Evolutionary conservation across 345 rosid genomes (phyloP), one percentile per base, ranked within the genome.

Genomic region (Abelmoschus esculentus): DNA sequence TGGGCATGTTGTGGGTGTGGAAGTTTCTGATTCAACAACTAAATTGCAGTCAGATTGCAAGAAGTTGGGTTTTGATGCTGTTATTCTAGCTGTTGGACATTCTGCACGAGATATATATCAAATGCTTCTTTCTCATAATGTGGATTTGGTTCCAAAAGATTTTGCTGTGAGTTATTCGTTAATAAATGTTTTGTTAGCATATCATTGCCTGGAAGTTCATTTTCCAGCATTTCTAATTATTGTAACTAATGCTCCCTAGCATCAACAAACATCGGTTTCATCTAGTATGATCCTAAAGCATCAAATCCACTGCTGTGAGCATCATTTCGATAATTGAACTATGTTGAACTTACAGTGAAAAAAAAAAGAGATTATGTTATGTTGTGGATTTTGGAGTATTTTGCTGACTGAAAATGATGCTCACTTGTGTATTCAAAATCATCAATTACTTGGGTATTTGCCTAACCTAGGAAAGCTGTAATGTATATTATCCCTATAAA

Each of bases 41-140:
- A 66, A 72, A 47, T 69, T 74, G 77, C 74, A 53, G 64, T 72
- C 61, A 58, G 79, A 75, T 73, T 62, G 78, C 69, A 75, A 79
- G 76, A 72, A 77, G 68, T 69, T 81, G 77, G 83, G 67, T 13
- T 87, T 65, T 78, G 98, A 91, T 79, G 90, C 96, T 7, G 91
- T 89, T 60, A 76, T 93, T 75, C 87, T 93, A 67, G 98, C 97
- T 46, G 96, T 89, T 67, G 98, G 97, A 71, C 98, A 93, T 82
- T 93, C 98, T 80, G 98, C 97, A 67, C 96, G 96, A 72, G 98
- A 91, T 73, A 72, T 83, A 52, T 93, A 93, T 81, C 87, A 88
- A 67, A 91, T 86, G 91, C 96, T 93, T 84, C 90, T 86, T 82
- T 85, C 93, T 73, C 98, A 86, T 77, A 83, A 89, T 75, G 72